These are phyloP conservation scores for Suillus brevipes DNA, from an alignment of 768 basidiomycete genomes.

Conservation along the genomic window DNA sequence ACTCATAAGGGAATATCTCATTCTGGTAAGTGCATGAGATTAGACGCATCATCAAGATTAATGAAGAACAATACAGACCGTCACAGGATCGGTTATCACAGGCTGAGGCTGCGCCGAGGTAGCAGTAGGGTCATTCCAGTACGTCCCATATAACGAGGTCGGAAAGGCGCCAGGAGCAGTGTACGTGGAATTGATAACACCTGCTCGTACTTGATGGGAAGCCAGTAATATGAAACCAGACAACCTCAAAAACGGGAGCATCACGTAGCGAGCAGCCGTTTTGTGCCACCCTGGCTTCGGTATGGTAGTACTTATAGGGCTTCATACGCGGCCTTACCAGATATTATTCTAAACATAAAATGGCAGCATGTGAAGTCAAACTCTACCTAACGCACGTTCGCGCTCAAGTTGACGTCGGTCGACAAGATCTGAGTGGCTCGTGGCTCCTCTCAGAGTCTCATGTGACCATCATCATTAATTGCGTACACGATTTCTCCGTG, in stretches of 20 bases:
- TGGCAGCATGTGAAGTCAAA: neutral
- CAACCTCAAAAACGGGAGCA: conserved; percentile 17
- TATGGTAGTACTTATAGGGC: neutral
- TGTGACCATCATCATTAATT: neutral
- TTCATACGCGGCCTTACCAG: neutral
- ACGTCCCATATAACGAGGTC: conserved; percentile 56
- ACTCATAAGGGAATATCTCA: conserved; percentile 51
- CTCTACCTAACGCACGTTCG: conserved; percentile 4
- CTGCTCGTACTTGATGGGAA: conserved; percentile 7
- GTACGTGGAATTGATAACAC: conserved; percentile 38
- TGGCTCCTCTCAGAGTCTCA: neutral
- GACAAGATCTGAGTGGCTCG: neutral
- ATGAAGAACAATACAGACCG: conserved; percentile 38
- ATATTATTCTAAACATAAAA: neutral
- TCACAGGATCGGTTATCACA: conserved; percentile 66
- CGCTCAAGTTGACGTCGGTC: neutral
- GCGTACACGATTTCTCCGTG: neutral
- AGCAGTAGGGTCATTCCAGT: conserved; percentile 69
- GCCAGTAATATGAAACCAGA: conserved; percentile 16
- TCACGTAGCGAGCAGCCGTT: conserved; percentile 5
- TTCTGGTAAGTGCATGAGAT: conserved; percentile 37
- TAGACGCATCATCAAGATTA: conserved; percentile 1
- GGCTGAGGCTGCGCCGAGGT: conserved; percentile 72
- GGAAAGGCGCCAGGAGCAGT: conserved; percentile 65
- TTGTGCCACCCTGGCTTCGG: neutral